phyloP scores from a whole-genome alignment of 139 green algal genomes.

The Trebouxia sp. region DNA sequence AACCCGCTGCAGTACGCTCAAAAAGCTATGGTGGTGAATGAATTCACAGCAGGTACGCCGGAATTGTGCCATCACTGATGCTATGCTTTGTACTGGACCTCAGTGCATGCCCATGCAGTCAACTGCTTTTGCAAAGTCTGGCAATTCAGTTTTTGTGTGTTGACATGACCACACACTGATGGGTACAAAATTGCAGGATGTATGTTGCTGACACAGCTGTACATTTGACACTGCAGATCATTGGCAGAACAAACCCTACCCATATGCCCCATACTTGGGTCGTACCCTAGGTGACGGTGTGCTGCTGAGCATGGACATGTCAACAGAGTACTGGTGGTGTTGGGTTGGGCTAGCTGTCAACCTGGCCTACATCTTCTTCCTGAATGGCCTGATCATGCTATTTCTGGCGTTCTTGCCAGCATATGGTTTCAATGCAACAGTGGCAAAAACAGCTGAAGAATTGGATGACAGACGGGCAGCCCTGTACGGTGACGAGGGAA shows the following conservation, averaged over 20 bases:
- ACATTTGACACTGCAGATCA: neutral
- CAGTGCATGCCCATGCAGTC: no score
- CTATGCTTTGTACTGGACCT: no score
- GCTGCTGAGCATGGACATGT: neutral
- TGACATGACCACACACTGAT: no score
- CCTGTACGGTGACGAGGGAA: neutral
- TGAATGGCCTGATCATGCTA: neutral
- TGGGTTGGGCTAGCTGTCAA: slow-evolving; percentile 30
- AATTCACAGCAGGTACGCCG: slow-evolving; percentile 37
- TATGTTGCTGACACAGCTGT: neutral
- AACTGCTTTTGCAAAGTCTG: no score
- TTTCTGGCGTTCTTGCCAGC: neutral
- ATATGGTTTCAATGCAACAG: neutral
- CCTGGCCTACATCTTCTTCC: slow-evolving; percentile 26
- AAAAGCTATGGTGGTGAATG: slow-evolving; percentile 31
- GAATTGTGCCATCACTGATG: no score
- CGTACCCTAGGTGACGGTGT: slow-evolving; percentile 14
- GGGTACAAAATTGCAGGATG: neutral
- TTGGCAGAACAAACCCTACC: slow-evolving; percentile 27
- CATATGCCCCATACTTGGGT: slow-evolving; percentile 11
- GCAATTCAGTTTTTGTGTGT: no score
- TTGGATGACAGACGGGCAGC: slow-evolving; percentile 10
- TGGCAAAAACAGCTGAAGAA: slow-evolving; percentile 12
- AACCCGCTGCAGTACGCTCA: slow-evolving; percentile 34
- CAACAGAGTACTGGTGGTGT: slow-evolving; percentile 1